A percentile compares a stretch with the other conserved stretches of the same genome.
Conservation (phyloP, 805 yeast genomes). For the Pichia occidentalis region DNA sequence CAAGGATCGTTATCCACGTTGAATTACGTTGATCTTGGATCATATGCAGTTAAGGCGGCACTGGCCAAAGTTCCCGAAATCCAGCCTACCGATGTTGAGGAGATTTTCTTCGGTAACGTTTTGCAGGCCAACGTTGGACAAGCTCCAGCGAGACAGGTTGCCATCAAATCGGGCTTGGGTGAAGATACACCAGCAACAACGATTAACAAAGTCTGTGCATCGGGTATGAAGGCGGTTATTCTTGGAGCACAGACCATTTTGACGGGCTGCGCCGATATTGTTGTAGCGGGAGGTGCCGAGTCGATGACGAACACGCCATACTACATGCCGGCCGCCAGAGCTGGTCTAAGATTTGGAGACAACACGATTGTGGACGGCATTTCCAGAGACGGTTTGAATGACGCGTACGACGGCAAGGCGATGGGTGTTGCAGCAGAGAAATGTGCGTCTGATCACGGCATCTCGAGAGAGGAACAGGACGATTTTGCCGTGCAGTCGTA, state of each 20-base stretch:
- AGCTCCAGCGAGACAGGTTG: constrained; percentile 98
- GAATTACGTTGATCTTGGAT: constrained; percentile 79
- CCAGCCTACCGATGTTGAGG: constrained; percentile 74
- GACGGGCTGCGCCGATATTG: constrained; percentile 86
- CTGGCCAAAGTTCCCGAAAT: constrained; percentile 76
- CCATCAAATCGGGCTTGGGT: constrained; percentile 80
- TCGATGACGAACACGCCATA: constrained; percentile 96
- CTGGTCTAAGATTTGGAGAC: constrained; percentile 89
- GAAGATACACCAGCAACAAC: constrained; percentile 80
- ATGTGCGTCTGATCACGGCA: constrained; percentile 75
- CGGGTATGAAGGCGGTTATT: constrained; percentile 89
- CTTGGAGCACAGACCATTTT: constrained; percentile 85
- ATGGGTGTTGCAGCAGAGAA: constrained; percentile 99
- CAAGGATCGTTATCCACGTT: constrained; percentile 76
- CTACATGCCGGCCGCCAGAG: constrained; percentile 78
- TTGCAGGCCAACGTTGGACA: constrained; percentile 92
- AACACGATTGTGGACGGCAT: constrained; percentile 76
- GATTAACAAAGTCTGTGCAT: constrained; percentile 94
- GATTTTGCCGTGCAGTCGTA: constrained; percentile 80
- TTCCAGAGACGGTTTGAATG: constrained; percentile 86
- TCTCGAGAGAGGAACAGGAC: constrained; percentile 86
- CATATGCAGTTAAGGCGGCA: constrained; percentile 88
- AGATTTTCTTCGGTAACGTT: constrained; percentile 88
- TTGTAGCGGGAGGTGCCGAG: constrained; percentile 97
- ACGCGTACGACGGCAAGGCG: constrained; percentile 79